Evolutionary conservation across 345 rosid species (phyloP).

Genomic region (Excoecaria agallocha): DNA sequence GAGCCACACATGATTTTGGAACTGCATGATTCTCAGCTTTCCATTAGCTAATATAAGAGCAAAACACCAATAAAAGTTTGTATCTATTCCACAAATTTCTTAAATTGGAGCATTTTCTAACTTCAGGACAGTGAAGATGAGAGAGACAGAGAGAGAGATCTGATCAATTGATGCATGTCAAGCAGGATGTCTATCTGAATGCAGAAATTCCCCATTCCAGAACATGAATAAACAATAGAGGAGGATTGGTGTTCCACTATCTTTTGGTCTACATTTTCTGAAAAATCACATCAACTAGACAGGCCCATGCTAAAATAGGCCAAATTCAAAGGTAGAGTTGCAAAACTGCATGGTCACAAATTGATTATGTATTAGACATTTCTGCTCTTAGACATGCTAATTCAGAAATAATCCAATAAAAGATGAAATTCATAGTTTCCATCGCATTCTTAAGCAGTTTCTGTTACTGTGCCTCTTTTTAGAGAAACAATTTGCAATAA

Average conservation of each 20-base stretch:
- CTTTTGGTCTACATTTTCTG: not conserved
- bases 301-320: not conserved
- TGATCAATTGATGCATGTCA: not conserved
- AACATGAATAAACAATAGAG: not conserved
- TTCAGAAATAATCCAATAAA: not conserved
- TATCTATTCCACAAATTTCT: not conserved
- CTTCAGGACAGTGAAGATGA: not conserved
- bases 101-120: not conserved
- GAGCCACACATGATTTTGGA: not conserved
- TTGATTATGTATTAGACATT: too few relatives aligned
- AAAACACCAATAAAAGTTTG: not conserved
- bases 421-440: not conserved
- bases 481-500: not conserved
- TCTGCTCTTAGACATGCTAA: not conserved
- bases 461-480: not conserved
- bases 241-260: not conserved
- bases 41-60: not conserved
- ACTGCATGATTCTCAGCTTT: not conserved
- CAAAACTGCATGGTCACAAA: not conserved
- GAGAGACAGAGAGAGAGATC: not conserved
- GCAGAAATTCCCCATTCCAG: not conserved
- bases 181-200: not conserved
- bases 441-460: not conserved
- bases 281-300: not conserved
- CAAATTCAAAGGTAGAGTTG: not conserved